phyloP scores from a whole-genome alignment of 2,329 filamentous ascomycete species.

The Stachybotrys elegans region DNA sequence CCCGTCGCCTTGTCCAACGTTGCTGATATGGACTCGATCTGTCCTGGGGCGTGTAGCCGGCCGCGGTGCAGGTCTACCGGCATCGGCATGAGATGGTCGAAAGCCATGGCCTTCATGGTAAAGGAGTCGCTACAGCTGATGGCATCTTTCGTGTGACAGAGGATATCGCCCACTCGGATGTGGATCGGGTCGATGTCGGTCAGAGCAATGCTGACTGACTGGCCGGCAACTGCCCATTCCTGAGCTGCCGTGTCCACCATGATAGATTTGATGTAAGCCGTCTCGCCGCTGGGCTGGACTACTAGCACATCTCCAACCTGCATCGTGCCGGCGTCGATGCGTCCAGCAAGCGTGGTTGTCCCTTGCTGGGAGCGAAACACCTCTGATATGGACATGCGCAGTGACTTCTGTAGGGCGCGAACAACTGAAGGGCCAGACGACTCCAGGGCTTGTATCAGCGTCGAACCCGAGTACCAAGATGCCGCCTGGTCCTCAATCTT shows the following conservation, averaged over 20 bases:
- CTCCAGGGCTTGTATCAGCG: slow-evolving; percentile 80
- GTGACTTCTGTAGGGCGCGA: slow-evolving; percentile 68
- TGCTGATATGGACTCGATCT: slow-evolving; percentile 66
- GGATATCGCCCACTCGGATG: slow-evolving; percentile 76
- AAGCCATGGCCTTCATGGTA: slow-evolving; percentile 78
- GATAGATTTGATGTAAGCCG: slow-evolving; percentile 74
- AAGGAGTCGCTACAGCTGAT: slow-evolving; percentile 70
- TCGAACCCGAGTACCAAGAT: slow-evolving; percentile 76
- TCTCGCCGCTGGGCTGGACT: slow-evolving; percentile 76
- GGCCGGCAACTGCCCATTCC: slow-evolving; percentile 90
- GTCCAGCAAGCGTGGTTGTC: slow-evolving; percentile 78
- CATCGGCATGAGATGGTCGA: slow-evolving; percentile 86
- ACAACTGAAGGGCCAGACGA: slow-evolving; percentile 64
- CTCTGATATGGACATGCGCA: slow-evolving; percentile 83
- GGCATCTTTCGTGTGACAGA: slow-evolving; percentile 66
- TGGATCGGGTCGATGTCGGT: slow-evolving; percentile 80
- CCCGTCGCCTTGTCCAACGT: slow-evolving; percentile 76
- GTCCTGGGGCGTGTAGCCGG: slow-evolving; percentile 71
- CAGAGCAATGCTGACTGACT: slow-evolving; percentile 81
- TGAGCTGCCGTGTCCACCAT: slow-evolving; percentile 67
- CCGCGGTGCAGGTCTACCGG: slow-evolving; percentile 85
- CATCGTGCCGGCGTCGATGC: slow-evolving; percentile 76
- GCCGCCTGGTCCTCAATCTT: slow-evolving; percentile 50
- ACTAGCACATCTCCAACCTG: slow-evolving; percentile 79
- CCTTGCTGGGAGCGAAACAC: slow-evolving; percentile 79